These are phyloP conservation scores for Brassica carinata DNA, from an alignment of 345 rosid genomes.

Conservation along the genomic window DNA sequence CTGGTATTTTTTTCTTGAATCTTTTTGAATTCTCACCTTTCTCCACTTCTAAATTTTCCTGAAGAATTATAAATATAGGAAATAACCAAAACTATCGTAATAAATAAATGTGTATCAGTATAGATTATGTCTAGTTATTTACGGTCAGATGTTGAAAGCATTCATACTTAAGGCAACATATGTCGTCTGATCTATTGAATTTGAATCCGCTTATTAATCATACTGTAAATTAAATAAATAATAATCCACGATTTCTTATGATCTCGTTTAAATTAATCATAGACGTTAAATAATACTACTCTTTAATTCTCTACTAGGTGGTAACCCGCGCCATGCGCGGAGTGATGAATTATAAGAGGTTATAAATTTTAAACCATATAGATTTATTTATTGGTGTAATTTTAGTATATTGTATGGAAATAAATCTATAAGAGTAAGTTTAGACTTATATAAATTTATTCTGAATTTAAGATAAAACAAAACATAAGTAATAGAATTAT, in stretches of 20 bases:
- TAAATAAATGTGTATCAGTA: not conserved
- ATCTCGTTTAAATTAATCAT: not conserved
- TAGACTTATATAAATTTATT: too few species aligned
- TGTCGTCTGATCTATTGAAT: not conserved
- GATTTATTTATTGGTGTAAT: too few species aligned
- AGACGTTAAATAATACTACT: too few species aligned
- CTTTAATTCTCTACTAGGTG: too few species aligned
- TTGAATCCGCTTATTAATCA: not conserved
- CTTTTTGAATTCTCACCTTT: slow-evolving; percentile 58
- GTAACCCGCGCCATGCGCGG: too few species aligned
- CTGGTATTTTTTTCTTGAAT: slow-evolving; percentile 60
- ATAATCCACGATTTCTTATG: not conserved
- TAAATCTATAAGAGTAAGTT: too few species aligned
- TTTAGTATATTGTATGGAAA: too few species aligned
- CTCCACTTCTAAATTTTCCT: slow-evolving; percentile 68
- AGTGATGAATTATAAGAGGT: too few species aligned
- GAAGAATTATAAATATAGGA: not conserved
- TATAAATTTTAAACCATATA: too few species aligned
- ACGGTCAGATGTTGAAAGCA: not conserved
- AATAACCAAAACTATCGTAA: not conserved
- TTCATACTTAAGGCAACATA: not conserved
- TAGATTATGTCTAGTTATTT: not conserved
- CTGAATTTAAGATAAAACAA: too few species aligned
- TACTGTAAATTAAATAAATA: not conserved
- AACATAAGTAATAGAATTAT: too few species aligned